Evolutionary conservation across 805 yeast species (phyloP).

Genomic region (Cyberlindnera galapagoensis): DNA sequence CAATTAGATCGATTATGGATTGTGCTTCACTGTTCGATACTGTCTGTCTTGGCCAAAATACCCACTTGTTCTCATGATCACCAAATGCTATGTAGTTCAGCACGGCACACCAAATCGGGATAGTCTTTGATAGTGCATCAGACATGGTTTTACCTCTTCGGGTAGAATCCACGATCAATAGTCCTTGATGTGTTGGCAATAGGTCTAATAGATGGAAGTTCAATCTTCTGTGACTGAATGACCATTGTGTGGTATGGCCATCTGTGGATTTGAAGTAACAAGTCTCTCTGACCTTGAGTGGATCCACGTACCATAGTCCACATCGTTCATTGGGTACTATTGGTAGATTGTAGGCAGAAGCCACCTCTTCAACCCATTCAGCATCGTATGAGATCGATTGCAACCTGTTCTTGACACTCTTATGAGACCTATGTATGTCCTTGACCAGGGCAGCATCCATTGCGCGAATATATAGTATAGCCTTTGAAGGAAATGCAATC

Average conservation of each 20-base stretch:
- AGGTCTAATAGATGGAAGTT: slow-evolving; percentile 64
- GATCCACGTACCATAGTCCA: slow-evolving; percentile 77
- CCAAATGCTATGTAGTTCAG: slow-evolving; percentile 39
- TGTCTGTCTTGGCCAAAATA: slow-evolving; percentile 44
- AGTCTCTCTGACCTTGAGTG: slow-evolving; percentile 33
- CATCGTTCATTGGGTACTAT: slow-evolving; percentile 75
- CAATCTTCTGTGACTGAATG: slow-evolving; percentile 63
- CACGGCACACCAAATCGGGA: slow-evolving; percentile 90
- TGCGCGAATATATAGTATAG: too few species aligned
- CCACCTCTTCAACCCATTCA: slow-evolving; percentile 39
- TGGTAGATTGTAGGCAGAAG: slow-evolving; percentile 32
- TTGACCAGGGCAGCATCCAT: too few species aligned
- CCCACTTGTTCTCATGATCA: slow-evolving; percentile 26
- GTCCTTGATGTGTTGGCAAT: slow-evolving; percentile 37
- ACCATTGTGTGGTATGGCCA: slow-evolving; percentile 83
- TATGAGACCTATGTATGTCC: slow-evolving; percentile 10
- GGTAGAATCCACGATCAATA: slow-evolving; percentile 74
- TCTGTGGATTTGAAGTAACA: slow-evolving; percentile 87
- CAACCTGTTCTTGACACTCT: slow-evolving; percentile 52
- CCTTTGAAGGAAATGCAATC: too few species aligned
- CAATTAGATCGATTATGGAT: slow-evolving; percentile 42
- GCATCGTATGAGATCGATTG: slow-evolving; percentile 68
- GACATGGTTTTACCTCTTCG: slow-evolving; percentile 81
- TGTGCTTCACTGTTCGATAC: slow-evolving; percentile 52
- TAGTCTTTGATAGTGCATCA: slow-evolving; percentile 78